Conservation (phyloP, 768 basidiomycete genomes). For the Russula emetica region DNA sequence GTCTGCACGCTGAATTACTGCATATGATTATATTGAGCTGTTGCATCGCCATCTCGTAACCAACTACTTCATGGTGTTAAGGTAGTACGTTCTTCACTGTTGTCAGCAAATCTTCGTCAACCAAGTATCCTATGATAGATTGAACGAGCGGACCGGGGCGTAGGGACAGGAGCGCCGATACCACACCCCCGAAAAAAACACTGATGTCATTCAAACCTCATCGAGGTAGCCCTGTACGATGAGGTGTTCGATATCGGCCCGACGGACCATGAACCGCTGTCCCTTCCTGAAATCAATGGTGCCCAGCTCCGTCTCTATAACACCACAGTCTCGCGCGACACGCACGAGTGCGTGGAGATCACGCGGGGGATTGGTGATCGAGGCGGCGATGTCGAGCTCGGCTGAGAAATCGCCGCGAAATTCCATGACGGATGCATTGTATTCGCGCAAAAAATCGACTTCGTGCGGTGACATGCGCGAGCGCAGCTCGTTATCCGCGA, state of each 20-base stretch:
- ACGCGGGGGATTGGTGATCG: slow-evolving; percentile 78
- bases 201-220: slow-evolving; percentile 50
- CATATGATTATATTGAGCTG: not conserved
- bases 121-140: not conserved
- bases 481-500: slow-evolving; percentile 62
- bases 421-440: slow-evolving; percentile 75
- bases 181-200: not conserved
- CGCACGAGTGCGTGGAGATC: slow-evolving; percentile 85
- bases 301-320: slow-evolving; percentile 88
- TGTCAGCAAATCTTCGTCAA: not conserved
- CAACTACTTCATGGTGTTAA: not conserved
- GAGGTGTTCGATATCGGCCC: slow-evolving; percentile 89
- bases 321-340: slow-evolving; percentile 85
- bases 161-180: not conserved
- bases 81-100: not conserved
- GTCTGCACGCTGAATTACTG: not conserved
- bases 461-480: slow-evolving; percentile 74
- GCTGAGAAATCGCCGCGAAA: slow-evolving; percentile 82
- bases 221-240: slow-evolving; percentile 93
- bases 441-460: slow-evolving; percentile 79
- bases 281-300: slow-evolving; percentile 88
- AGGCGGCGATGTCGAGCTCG: slow-evolving; percentile 82
- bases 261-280: slow-evolving; percentile 81
- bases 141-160: not conserved
- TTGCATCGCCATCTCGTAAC: not conserved